Conservation (phyloP, 2,329 filamentous ascomycete genomes). For the Alternaria triticina region DNA sequence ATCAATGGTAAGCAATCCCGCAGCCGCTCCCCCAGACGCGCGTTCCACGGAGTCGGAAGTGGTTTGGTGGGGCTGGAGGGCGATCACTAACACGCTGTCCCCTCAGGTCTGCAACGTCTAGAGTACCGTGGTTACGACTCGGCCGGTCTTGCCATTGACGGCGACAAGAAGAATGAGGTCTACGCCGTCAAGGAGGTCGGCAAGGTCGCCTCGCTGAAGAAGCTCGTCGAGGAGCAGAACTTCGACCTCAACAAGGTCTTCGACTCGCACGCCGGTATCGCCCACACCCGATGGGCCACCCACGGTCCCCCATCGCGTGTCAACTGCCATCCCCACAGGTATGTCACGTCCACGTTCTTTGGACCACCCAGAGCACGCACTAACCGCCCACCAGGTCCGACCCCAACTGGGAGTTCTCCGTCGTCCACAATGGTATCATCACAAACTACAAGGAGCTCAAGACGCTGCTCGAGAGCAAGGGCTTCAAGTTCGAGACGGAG, state of each 20-base stretch:
- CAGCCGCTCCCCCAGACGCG: constrained; percentile 3
- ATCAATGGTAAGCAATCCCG: constrained; percentile 77
- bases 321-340: constrained; percentile 99
- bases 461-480: constrained; percentile 89
- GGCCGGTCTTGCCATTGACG: constrained; percentile 92
- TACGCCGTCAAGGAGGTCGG: constrained; percentile 98
- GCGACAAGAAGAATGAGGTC: constrained; percentile 98
- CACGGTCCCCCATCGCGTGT: constrained; percentile 90
- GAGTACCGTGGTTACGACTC: constrained; percentile 99
- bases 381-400: constrained; percentile 71
- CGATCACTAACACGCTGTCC: constrained; percentile 30
- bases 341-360: constrained; percentile 47
- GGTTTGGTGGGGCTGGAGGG: constrained; percentile 8
- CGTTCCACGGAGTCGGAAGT: constrained; percentile 1
- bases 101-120: constrained; percentile 83
- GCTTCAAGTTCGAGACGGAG: constrained; percentile 98
- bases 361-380: constrained; percentile 7
- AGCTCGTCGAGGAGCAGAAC: constrained; percentile 84
- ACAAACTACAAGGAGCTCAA: constrained; percentile 99
- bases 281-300: constrained; percentile 98
- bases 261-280: constrained; percentile 97
- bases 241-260: constrained; percentile 91
- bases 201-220: constrained; percentile 96
- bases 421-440: constrained; percentile 99
- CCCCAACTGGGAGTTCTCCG: constrained; percentile 90